These are phyloP conservation scores for Populus hybrid DNA, from an alignment of 441 rosid genomes.

Conservation along the genomic window DNA sequence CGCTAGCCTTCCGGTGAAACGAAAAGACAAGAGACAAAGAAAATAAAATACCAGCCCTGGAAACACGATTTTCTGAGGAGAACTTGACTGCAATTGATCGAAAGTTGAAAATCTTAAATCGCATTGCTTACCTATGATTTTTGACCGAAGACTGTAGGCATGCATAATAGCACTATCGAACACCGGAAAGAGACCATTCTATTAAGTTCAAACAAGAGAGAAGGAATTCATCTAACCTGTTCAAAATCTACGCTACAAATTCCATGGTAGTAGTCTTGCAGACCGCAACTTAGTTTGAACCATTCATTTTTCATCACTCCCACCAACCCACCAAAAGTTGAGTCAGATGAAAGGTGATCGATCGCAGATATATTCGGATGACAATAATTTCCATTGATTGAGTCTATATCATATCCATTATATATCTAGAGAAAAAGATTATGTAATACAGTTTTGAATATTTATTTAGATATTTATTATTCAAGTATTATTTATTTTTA, in stretches of 20 bases:
- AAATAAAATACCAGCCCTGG: constrained; percentile 1
- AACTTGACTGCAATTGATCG: constrained; percentile 6
- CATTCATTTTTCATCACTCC: not conserved
- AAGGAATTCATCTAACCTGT: not conserved
- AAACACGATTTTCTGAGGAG: not conserved
- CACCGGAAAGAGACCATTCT: not conserved
- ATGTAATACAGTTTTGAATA: too few relatives aligned
- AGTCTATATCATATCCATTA: too few relatives aligned
- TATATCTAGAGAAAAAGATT: too few relatives aligned
- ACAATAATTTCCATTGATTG: too few relatives aligned
- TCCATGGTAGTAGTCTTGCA: not conserved
- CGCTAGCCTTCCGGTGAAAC: not conserved
- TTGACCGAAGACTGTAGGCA: not conserved
- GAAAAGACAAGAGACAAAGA: not conserved
- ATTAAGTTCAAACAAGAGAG: not conserved
- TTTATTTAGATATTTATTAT: too few relatives aligned
- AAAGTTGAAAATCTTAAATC: not conserved
- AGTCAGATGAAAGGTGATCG: not conserved
- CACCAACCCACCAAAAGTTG: constrained; percentile 1
- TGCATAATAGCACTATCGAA: not conserved
- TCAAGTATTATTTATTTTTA: too few relatives aligned
- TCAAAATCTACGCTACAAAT: not conserved
- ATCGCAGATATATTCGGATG: not conserved
- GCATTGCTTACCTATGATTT: not conserved
- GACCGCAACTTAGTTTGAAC: not conserved